Percentiles rank a stretch among this genome's conserved stretches.
Conservation (phyloP, 2,329 filamentous ascomycete genomes). For the Fusarium hostae region DNA sequence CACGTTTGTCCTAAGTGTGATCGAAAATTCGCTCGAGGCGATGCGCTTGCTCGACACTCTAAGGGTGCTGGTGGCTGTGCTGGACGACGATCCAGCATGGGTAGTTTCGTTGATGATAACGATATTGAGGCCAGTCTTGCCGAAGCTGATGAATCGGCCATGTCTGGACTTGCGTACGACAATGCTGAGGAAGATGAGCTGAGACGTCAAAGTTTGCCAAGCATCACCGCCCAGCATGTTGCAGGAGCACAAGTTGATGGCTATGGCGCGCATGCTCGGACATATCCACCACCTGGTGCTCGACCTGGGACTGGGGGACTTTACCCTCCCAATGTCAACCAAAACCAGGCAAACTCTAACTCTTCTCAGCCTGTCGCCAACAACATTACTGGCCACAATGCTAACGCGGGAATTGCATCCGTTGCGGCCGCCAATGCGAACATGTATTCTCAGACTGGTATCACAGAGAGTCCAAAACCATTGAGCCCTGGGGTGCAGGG, state of each 20-base stretch:
- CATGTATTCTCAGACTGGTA: slow-evolving; percentile 76
- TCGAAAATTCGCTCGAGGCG: slow-evolving; percentile 92
- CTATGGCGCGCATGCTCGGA: slow-evolving; percentile 74
- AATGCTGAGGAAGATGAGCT: slow-evolving; percentile 70
- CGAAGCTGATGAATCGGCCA: slow-evolving; percentile 65
- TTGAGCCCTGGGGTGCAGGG: slow-evolving; percentile 72
- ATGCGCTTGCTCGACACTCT: slow-evolving; percentile 92
- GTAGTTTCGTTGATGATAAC: slow-evolving; percentile 82
- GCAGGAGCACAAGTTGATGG: slow-evolving; percentile 59
- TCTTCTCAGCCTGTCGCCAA: slow-evolving; percentile 63
- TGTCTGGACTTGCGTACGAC: slow-evolving; percentile 68
- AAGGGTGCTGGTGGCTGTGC: slow-evolving; percentile 97
- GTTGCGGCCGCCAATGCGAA: slow-evolving; percentile 60
- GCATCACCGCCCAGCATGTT: slow-evolving; percentile 78
- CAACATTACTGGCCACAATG: slow-evolving; percentile 57
- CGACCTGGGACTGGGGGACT: slow-evolving; percentile 64
- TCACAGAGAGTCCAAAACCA: slow-evolving; percentile 90
- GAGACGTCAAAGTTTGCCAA: slow-evolving; percentile 76
- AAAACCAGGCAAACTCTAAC: slow-evolving; percentile 65
- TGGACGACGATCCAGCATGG: slow-evolving; percentile 86
- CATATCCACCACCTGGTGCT: slow-evolving; percentile 78
- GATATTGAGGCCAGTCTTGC: slow-evolving; percentile 67
- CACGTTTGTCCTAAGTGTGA: slow-evolving; percentile 96
- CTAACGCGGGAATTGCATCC: slow-evolving; percentile 62
- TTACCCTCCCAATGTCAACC: slow-evolving; percentile 70